Evolutionary conservation across 768 basidiomycete species (phyloP), one percentile per base, ranked within the genome.

Genomic region (Cystoderma amianthinum): DNA sequence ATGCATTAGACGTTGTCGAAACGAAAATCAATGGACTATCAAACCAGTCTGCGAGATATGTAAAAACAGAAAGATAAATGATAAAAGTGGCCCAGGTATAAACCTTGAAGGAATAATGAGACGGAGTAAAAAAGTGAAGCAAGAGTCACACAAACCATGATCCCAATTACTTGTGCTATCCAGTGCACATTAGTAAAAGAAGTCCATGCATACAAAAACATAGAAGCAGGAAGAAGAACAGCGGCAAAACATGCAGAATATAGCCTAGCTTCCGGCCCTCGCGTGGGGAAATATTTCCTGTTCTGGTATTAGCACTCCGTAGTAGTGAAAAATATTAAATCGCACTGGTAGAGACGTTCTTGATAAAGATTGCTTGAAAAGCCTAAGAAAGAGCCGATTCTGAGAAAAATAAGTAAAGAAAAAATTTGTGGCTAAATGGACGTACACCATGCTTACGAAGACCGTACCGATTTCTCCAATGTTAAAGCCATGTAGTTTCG

Each of bases 121-220:
- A n/a, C 20, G 13, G 35, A 3, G 16, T n/a, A 34, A 25, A 35
- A 39, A 19, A 50, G 42, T 3, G 9, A 15, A 59, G 43, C 15
- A 24, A 41, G 5, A 17, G 35, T 22, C 5, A 32, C n/a, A 47
- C 62, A 5, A 52, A 65, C 64, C 5, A 52, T 56, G 12, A 83
- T 68, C 2, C 74, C 83, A 20, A 84, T 69, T 16, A 66, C 66
- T 17, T 74, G 67, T 0, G 61, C 76, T 28, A 82, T 74, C 85
- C 85, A 88, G 41, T 68, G 72, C 2, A 85, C 64, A 11, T 47
- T 50, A 0, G 69, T 42, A 45, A 65, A 74, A 10, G 78, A 73
- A 2, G 80, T 77, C 78, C 82, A 86, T 0, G 80, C 83, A 48
- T 80, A 89, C 20, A 86, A 76, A 58, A 85, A 74, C 72, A 83